Conservation (phyloP, 2,329 filamentous ascomycete species). For the Leptographium flavum region DNA sequence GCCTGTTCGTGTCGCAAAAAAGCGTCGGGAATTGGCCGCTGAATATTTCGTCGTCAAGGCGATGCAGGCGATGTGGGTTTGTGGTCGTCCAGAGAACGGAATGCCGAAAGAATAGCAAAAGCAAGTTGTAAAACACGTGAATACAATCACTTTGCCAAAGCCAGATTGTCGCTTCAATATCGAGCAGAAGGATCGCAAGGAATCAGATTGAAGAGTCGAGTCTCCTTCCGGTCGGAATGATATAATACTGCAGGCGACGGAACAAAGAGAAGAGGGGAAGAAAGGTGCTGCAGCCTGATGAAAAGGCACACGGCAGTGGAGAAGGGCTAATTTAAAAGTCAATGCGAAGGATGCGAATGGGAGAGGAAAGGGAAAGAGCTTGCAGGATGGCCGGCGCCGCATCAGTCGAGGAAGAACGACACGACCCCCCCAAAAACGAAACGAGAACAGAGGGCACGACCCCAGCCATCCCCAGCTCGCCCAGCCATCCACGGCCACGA, state of each 20-base stretch:
- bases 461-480: not conserved
- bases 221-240: not conserved
- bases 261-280: not conserved
- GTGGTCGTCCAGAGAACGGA: slow-evolving; percentile 5
- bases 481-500: slow-evolving; percentile 2
- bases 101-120: not conserved
- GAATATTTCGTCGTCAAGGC: not conserved
- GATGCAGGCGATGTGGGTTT: not conserved
- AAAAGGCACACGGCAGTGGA: not conserved
- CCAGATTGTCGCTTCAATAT: too few relatives aligned
- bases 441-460: not conserved
- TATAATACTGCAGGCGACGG: not conserved
- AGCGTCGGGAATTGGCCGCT: too few relatives aligned
- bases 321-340: slow-evolving; percentile 4
- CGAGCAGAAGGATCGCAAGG: not conserved
- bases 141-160: too few relatives aligned
- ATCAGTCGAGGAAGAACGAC: not conserved
- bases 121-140: not conserved
- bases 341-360: not conserved
- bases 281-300: not conserved
- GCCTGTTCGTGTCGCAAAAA: not conserved
- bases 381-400: not conserved
- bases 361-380: not conserved
- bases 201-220: not conserved
- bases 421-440: not conserved